Percentiles rank a stretch among this genome's conserved stretches.
Evolutionary conservation across 768 basidiomycete genomes (phyloP).

Genomic region (Leccinum disarticulatum): DNA sequence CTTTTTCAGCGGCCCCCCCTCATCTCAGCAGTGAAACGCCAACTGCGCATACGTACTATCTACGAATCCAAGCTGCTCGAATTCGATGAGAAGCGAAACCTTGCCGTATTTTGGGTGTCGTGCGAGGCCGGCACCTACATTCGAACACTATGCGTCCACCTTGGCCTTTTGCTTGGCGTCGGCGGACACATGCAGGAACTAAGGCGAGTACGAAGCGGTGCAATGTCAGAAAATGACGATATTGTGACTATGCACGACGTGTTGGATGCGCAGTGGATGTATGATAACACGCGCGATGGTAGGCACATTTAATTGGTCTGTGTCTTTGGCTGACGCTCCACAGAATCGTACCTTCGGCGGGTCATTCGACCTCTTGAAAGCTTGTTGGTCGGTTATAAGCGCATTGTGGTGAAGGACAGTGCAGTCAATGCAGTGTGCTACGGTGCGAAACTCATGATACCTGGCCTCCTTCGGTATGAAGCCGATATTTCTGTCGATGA

Average conservation of each 20-base stretch:
- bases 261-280: constrained; percentile 97
- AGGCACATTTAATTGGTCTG: constrained; percentile 19
- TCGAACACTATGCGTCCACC: constrained; percentile 95
- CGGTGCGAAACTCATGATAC: constrained; percentile 99
- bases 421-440: constrained; percentile 99
- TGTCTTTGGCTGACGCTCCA: constrained; percentile 14
- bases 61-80: constrained; percentile 95
- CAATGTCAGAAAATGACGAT: constrained; percentile 96
- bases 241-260: constrained; percentile 99
- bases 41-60: constrained; percentile 95
- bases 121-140: constrained; percentile 98
- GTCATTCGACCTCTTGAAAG: constrained; percentile 94
- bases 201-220: constrained; percentile 90
- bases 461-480: constrained; percentile 95
- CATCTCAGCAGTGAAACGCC: constrained; percentile 98
- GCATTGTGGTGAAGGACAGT: constrained; percentile 98
- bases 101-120: constrained; percentile 97
- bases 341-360: constrained; percentile 95
- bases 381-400: constrained; percentile 93
- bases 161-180: constrained; percentile 91
- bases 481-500: constrained; percentile 92
- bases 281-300: constrained; percentile 98
- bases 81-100: constrained; percentile 95
- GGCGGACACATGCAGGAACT: constrained; percentile 99
- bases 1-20: constrained; percentile 98